Evolutionary conservation across 352 stramenopile species (phyloP), one percentile per base, ranked within the genome.

Genomic region (Phytophthora megakarya): DNA sequence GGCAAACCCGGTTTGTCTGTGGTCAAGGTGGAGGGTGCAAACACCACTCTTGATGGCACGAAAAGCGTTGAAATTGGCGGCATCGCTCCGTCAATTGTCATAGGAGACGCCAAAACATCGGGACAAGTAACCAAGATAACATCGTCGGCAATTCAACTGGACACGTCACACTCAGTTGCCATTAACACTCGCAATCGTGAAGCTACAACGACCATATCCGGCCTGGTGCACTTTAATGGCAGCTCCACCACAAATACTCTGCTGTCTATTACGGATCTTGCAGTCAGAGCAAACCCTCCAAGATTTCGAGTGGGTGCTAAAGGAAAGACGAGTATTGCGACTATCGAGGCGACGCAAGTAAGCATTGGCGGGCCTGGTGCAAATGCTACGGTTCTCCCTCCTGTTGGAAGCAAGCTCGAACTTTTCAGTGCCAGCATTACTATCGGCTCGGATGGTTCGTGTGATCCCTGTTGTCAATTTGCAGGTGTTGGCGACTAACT

Each of bases 361-460:
- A 72, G n/a, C 19, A 76, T 79, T 35, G 72, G 67, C 15, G 68
- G 60, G 12, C 58, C 64, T 33, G 67, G 69, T 30, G 66, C 65
- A 3, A 76, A 79, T 40, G 54, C 59, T 15, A 75, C 62, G 3
- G 21, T 61, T 7, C 44, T 52, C 19, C 54, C 65, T 18, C 54
- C 67, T 18, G 43, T 43, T 12, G 53, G 12, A 18, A 72, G 63
- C 15, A 63, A 25, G 2, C 56, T 79, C 37, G 64, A 72, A 21
- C 57, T 79, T 16, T 53, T 72, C 22, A 79, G 72, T 40, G 49
- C 63, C 25, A 74, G 18, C 3, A 76, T 79, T 23, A 62, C 65
- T n/a, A 51, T 79, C 16, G 72, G 72, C 39, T 62, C 67, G 9
- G 55, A 72, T 75, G 67, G 71, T 79, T 61, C 19, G 50, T 39